Evolutionary conservation across 106 monocot species (phyloP), one percentile per base, ranked within the genome.

Genomic region (Acanthochlamys bracteata): DNA sequence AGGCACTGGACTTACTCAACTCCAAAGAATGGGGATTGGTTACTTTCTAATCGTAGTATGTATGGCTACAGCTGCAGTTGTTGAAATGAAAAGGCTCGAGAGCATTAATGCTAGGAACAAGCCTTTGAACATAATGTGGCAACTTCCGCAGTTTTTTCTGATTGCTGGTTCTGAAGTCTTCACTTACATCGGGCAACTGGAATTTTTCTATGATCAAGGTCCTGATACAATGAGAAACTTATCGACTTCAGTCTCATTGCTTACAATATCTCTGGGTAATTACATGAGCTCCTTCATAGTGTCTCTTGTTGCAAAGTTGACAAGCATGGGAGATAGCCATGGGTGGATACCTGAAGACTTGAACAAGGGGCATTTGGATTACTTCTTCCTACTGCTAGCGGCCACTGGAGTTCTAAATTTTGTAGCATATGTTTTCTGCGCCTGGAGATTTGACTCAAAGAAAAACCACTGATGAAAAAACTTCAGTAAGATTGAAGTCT

Each of bases 171-270:
- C 79, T 0, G 86, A 86, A 20, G 71, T 71, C 0, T 79, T 86
- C 25, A 64, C 20, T 24, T 73, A 70, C 11, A 66, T 82, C 12
- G 76, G 73, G 4, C 86, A 79, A 42, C 62, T 82, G 0, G 78
- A 82, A 73, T 86, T 86, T 61, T 86, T 86, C 73, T 74, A 82
- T n/a, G 79, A 72, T 7, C 72, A 86, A 43, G 67, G 68, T 0
- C 86, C 86, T 0, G 70, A 74, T 40, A 45, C 47, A 4, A 82
- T 86, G 86, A 86, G 60, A 59, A 82, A 75, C 73, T 42, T 74
- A 15, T 75, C 71, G 24, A 79, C 82, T 0, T 63, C 79, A 7
- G 21, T 86, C 8, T 72, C 72, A 4, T 45, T 86, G 69, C 66
- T 86, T 21, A 64, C 75, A 0, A 61, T 74, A 23, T 27, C 79